phyloP scores from a whole-genome alignment of 2,329 filamentous ascomycete genomes.

The Sarocladiaceae sp. region DNA sequence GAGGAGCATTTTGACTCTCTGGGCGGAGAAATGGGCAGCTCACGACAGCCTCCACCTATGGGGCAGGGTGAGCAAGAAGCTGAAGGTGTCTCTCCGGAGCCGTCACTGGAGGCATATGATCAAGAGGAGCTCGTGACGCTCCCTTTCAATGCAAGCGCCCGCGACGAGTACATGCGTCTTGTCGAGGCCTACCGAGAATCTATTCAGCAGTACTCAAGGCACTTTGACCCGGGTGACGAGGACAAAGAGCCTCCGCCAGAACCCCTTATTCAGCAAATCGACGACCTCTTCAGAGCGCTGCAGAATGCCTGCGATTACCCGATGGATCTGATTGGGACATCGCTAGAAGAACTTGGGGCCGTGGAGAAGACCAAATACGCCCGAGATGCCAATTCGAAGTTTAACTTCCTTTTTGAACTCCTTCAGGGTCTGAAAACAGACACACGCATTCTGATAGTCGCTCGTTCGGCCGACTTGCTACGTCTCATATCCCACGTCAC shows the following conservation, averaged over 20 bases:
- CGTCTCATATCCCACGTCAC: constrained; percentile 47
- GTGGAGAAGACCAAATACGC: constrained; percentile 45
- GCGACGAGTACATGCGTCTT: constrained; percentile 40
- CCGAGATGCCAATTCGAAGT: constrained; percentile 52
- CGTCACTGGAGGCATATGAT: background rate
- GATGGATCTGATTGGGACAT: constrained; percentile 41
- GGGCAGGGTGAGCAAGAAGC: background rate
- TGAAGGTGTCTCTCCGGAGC: background rate
- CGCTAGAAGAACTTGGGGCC: constrained; percentile 29
- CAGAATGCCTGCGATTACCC: constrained; percentile 53
- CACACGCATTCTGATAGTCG: constrained; percentile 47
- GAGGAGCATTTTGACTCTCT: background rate
- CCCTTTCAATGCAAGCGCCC: constrained; percentile 46
- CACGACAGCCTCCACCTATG: constrained; percentile 4
- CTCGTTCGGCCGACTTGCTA: constrained; percentile 41
- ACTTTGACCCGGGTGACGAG: constrained; percentile 36
- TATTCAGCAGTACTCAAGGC: constrained; percentile 38
- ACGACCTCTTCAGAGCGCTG: constrained; percentile 44
- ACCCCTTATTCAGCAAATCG: constrained; percentile 37
- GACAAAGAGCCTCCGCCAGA: constrained; percentile 31
- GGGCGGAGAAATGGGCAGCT: background rate
- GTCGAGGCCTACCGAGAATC: constrained; percentile 36
- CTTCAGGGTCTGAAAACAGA: constrained; percentile 37
- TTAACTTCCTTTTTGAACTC: constrained; percentile 52
- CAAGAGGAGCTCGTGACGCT: constrained; percentile 37